Conservation (phyloP, 2,329 filamentous ascomycete species). For the Amesomyces nigricolor region DNA sequence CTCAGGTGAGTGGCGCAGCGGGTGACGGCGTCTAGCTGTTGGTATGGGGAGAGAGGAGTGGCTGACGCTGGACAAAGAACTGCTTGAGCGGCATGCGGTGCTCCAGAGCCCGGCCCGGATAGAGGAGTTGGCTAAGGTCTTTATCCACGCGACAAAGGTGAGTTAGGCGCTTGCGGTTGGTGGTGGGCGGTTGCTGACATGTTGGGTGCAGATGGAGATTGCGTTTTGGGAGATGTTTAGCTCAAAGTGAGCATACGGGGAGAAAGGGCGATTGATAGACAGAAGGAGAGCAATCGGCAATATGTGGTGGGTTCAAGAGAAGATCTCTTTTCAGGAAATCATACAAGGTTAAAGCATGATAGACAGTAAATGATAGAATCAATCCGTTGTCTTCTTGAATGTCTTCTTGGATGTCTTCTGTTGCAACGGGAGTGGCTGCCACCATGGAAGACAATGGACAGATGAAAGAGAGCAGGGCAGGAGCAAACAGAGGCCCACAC, state of each 20-base stretch:
- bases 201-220: conserved; percentile 55
- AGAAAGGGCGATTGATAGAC: neutral
- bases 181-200: conserved; percentile 14
- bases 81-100: conserved; percentile 71
- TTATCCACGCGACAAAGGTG: conserved; percentile 80
- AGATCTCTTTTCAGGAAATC: conserved; percentile 2
- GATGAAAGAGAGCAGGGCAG: no score
- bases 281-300: neutral
- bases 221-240: conserved; percentile 66
- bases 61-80: conserved; percentile 48
- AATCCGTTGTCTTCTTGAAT: neutral
- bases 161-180: conserved; percentile 25
- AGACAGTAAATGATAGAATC: no score
- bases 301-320: neutral
- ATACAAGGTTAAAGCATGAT: no score
- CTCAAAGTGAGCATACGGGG: conserved; percentile 5
- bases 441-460: neutral
- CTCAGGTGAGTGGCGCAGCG: conserved; percentile 48
- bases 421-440: neutral
- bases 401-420: neutral
- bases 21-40: neutral
- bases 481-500: no score
- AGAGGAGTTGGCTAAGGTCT: conserved; percentile 78
- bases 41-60: neutral
- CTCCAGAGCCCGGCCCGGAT: conserved; percentile 68